phyloP scores from a whole-genome alignment of 306 rosid genomes.

The Dalbergia cochinchinensis region DNA sequence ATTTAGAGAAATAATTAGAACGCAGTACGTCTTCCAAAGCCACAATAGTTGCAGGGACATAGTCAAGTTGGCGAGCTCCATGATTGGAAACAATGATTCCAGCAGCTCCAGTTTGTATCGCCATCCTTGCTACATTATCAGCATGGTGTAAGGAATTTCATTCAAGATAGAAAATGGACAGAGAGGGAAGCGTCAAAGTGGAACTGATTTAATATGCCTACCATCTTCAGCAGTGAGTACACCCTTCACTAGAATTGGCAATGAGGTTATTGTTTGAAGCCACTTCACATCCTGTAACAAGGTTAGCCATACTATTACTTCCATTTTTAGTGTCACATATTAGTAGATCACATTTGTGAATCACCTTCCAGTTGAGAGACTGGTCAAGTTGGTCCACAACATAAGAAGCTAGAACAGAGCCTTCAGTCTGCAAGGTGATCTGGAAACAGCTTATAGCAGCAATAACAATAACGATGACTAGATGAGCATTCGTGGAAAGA shows the following conservation, averaged over 20 bases:
- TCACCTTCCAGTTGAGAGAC: slow-evolving; percentile 91
- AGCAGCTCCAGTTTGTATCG: slow-evolving; percentile 78
- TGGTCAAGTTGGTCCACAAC: slow-evolving; percentile 71
- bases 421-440: slow-evolving; percentile 61
- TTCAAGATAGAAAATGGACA: slow-evolving; percentile 19
- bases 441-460: slow-evolving; percentile 18
- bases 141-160: background rate
- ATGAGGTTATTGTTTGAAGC: slow-evolving; percentile 90
- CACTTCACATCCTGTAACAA: slow-evolving; percentile 84
- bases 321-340: slow-evolving; percentile 24
- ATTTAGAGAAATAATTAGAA: slow-evolving; percentile 1
- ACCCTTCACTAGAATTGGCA: slow-evolving; percentile 94
- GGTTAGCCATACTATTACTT: slow-evolving; percentile 34
- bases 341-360: background rate
- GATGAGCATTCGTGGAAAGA: background rate
- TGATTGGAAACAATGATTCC: slow-evolving; percentile 96
- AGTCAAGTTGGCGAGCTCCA: slow-evolving; percentile 99
- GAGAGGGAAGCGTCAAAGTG: background rate
- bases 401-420: slow-evolving; percentile 81
- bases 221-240: slow-evolving; percentile 89
- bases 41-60: slow-evolving; percentile 84
- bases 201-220: slow-evolving; percentile 46
- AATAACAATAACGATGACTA: background rate
- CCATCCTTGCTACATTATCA: slow-evolving; percentile 71
- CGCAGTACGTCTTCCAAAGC: slow-evolving; percentile 84